Evolutionary conservation across 257 asterid species (phyloP).

Genomic region (Jacaranda mimosifolia): DNA sequence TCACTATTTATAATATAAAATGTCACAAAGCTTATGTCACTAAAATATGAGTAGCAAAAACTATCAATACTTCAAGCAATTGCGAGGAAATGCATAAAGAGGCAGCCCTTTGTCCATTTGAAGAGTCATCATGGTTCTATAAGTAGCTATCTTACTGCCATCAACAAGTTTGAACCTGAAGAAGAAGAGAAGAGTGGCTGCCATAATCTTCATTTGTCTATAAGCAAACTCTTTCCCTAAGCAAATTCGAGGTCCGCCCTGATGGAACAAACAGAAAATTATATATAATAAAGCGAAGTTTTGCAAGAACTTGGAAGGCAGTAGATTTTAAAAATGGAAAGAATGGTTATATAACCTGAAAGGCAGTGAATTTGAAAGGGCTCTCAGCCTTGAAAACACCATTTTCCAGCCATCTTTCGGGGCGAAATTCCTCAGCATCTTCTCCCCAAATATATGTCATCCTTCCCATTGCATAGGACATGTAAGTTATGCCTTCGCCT

Average conservation of each 20-base stretch:
- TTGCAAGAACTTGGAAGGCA: slow-evolving; percentile 52
- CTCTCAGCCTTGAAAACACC: slow-evolving; percentile 56
- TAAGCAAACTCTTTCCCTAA: slow-evolving; percentile 47
- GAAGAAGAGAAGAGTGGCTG: slow-evolving; percentile 37
- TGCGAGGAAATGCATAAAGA: slow-evolving; percentile 34
- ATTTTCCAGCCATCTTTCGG: slow-evolving; percentile 68
- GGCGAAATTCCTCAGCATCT: slow-evolving; percentile 59
- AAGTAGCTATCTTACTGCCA: slow-evolving; percentile 33
- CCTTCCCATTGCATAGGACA: slow-evolving; percentile 76
- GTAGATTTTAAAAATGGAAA: slow-evolving; percentile 38
- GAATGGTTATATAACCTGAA: slow-evolving; percentile 54
- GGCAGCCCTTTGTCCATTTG: slow-evolving; percentile 44
- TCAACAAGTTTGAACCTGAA: slow-evolving; percentile 41
- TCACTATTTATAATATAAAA: too few species aligned
- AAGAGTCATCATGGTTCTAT: slow-evolving; percentile 46
- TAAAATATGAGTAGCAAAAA: background rate
- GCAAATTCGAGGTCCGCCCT: slow-evolving; percentile 51
- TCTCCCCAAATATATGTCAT: slow-evolving; percentile 71
- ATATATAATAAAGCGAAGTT: background rate
- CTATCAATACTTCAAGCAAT: background rate
- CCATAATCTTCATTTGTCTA: slow-evolving; percentile 46
- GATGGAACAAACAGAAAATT: background rate
- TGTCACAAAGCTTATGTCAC: too few species aligned
- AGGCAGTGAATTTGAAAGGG: slow-evolving; percentile 67
- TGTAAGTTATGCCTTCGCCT: slow-evolving; percentile 63